Conservation (phyloP, 192 early-diverging fungal genomes). For the Podila epicladia region DNA sequence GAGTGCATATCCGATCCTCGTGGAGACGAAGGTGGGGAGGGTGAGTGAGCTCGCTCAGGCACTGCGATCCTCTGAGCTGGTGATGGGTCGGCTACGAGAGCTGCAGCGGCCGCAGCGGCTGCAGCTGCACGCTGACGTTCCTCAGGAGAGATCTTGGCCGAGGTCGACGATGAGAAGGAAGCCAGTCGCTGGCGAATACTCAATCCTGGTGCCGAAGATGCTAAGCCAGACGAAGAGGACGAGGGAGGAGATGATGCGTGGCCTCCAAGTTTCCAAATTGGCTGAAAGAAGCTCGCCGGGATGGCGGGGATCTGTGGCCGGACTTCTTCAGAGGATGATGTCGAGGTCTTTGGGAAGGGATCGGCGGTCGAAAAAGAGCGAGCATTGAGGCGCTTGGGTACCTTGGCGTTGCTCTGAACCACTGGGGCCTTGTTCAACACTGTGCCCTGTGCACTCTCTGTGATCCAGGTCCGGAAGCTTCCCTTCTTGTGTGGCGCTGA, state of each 20-base stretch:
- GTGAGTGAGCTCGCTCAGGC: constrained; percentile 44
- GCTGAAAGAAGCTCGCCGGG: constrained; percentile 48
- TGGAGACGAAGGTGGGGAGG: constrained; percentile 40
- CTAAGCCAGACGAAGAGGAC: constrained; percentile 8
- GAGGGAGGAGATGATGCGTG: constrained; percentile 15
- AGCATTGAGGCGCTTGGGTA: constrained; percentile 35
- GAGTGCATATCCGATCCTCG: constrained; percentile 17
- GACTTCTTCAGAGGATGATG: constrained; percentile 16
- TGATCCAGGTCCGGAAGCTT: constrained; percentile 43
- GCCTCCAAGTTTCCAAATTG: constrained; percentile 30
- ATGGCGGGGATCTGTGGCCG: constrained; percentile 49
- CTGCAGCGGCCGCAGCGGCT: constrained; percentile 34
- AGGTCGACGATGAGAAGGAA: constrained; percentile 35
- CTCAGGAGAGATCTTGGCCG: constrained; percentile 41
- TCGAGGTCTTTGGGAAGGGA: constrained; percentile 10
- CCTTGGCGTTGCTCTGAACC: constrained; percentile 34
- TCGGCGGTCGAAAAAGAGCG: constrained; percentile 25
- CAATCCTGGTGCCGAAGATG: constrained; percentile 34
- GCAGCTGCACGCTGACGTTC: constrained; percentile 41
- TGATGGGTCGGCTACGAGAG: constrained; percentile 21
- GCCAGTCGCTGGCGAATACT: constrained; percentile 38
- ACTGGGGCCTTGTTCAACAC: constrained; percentile 40
- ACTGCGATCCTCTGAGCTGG: background rate
- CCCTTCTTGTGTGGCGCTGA: constrained; percentile 12
- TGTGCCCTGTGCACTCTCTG: constrained; percentile 43